A percentile compares a stretch with the other conserved stretches of the same genome.
phyloP scores from a whole-genome alignment of 768 basidiomycete genomes.

The Tremella fuciformis region DNA sequence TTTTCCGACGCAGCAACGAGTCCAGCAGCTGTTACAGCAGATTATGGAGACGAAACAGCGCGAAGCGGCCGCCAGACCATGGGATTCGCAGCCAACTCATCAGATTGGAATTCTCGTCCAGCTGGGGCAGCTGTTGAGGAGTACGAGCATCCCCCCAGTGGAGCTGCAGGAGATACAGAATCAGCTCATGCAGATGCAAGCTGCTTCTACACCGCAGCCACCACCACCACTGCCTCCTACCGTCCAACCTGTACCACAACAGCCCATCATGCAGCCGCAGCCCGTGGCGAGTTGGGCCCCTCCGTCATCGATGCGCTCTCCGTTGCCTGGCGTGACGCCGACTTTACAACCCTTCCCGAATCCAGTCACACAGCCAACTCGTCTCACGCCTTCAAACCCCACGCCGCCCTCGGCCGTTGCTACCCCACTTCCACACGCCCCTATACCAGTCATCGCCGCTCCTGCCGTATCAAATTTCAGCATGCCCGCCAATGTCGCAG shows the following conservation, averaged over 20 bases:
- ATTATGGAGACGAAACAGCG: slow-evolving; percentile 78
- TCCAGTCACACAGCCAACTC: background rate
- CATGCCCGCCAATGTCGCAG: slow-evolving; percentile 37
- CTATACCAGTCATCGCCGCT: slow-evolving; percentile 8
- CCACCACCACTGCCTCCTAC: slow-evolving; percentile 3
- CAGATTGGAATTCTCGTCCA: slow-evolving; percentile 71
- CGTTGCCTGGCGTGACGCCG: background rate
- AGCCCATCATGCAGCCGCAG: background rate
- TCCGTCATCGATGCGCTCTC: slow-evolving; percentile 3
- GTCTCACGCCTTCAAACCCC: slow-evolving; percentile 16
- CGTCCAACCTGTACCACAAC: slow-evolving; percentile 10
- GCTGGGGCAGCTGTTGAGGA: slow-evolving; percentile 55
- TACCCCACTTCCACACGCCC: slow-evolving; percentile 3
- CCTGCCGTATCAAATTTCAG: slow-evolving; percentile 28
- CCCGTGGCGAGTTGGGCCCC: background rate
- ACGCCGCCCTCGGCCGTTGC: slow-evolving; percentile 39
- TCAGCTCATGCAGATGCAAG: slow-evolving; percentile 42
- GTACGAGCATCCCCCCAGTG: slow-evolving; percentile 57
- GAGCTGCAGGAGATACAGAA: slow-evolving; percentile 52
- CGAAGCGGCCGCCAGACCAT: slow-evolving; percentile 66
- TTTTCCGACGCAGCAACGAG: slow-evolving; percentile 67
- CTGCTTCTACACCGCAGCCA: slow-evolving; percentile 9
- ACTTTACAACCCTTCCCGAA: slow-evolving; percentile 49
- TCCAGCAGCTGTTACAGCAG: slow-evolving; percentile 77
- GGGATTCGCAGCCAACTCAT: slow-evolving; percentile 64